Base-by-base conservation (phyloP, 75 land plant species). In the Pinus taeda region DNA sequence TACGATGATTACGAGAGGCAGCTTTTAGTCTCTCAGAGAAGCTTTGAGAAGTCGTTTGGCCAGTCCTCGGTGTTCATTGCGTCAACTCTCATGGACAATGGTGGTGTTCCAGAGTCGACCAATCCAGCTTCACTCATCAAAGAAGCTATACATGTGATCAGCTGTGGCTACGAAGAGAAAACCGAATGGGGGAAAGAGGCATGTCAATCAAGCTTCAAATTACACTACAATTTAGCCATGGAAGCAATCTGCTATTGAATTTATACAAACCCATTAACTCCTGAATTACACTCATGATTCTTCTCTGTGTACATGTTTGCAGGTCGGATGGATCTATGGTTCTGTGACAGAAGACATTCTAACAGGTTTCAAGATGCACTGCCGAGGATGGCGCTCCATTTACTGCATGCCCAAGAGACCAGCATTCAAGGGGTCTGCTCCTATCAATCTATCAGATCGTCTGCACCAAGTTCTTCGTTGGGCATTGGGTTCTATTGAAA, bases 261-360 rank as follows among this genome's bases (percentile, higher is more conserved):
- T 49, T 49, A 9, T 49, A 49, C 55, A 49, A 49, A 49, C 12
- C 55, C 55, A 9, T 9, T 9, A 49, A 9, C 12, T 49, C 55
- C 13, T 9, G 55, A 9, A 49, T 49, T 49, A 1, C 12, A 49
- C 55, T 49, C 11, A 49, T 49, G 55, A 1, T 49, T 49, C 55
- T 49, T 49, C 55, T 8, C 12, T 49, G 55, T 49, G 55, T 74
- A 42, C 7, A 37, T n/a, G 21, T 21, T 65, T 39, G 66, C 81
- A 90, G 93, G 86, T 88, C 82, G 93, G 93, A 5, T 90, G 93
- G 93, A 90, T 90, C 60, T 90, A 90, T 76, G 90, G 93, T 0
- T 91, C 93, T 20, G 91, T 91, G 21, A 90, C 93, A 33, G 93
- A 90, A 75, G 93, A 89, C 72, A 90, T 90, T 56, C 71, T 90